A percentile compares a stretch with the other conserved stretches of the same genome.
Conservation (phyloP, 768 basidiomycete genomes). For the Agaricus blazei region DNA sequence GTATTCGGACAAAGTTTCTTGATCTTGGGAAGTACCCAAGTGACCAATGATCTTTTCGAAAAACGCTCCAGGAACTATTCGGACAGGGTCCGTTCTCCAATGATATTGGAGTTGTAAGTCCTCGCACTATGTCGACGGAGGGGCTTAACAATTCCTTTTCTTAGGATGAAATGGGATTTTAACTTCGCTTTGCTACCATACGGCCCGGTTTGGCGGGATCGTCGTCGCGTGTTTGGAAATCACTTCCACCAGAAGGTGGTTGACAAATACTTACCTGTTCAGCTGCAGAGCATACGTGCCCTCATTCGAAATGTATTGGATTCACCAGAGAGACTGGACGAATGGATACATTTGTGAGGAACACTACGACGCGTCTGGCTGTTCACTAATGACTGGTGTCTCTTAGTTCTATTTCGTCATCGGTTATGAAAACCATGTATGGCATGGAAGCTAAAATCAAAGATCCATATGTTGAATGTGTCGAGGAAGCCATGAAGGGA, state of each 20-base stretch:
- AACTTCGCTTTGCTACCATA: constrained; percentile 33
- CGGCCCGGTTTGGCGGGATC: constrained; percentile 30
- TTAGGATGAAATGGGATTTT: constrained; percentile 29
- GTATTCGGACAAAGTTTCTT: neutral
- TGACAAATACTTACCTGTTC: neutral
- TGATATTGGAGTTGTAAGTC: constrained; percentile 5
- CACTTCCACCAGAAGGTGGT: constrained; percentile 25
- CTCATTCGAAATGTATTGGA: neutral
- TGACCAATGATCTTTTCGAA: neutral
- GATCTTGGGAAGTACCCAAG: neutral
- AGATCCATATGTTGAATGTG: constrained; percentile 30
- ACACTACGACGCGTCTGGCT: neutral
- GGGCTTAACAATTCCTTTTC: neutral
- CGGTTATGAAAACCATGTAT: constrained; percentile 19
- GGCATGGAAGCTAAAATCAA: constrained; percentile 25
- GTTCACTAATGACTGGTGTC: neutral
- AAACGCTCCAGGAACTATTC: constrained; percentile 10
- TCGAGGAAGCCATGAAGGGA: constrained; percentile 23
- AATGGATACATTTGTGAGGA: neutral
- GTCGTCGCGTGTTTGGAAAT: constrained; percentile 39
- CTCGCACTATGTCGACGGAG: neutral
- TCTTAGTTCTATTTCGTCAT: constrained; percentile 9
- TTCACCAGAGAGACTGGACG: neutral
- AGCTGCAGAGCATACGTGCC: neutral
- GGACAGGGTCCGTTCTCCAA: neutral